A percentile compares a stretch with the other conserved stretches of the same genome.
Conservation (phyloP, 176 grass and related monocot species). For the Phyllostachys edulis region DNA sequence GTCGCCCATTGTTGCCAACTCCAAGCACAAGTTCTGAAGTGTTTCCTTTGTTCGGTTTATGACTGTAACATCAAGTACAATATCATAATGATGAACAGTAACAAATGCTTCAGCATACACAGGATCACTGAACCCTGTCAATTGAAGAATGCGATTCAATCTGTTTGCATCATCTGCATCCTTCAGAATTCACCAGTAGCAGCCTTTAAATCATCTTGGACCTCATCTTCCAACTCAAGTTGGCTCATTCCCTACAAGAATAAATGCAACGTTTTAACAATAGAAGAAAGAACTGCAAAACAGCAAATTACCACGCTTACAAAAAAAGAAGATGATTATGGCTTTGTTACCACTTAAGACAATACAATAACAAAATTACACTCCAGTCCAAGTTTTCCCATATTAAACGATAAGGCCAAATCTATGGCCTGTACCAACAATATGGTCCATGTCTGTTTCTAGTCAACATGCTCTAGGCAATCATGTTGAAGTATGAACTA, state of each 20-base stretch:
- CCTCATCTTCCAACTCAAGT: constrained; percentile 66
- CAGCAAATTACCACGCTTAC: background rate
- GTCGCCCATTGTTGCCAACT: constrained; percentile 67
- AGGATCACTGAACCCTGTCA: constrained; percentile 67
- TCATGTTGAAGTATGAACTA: background rate
- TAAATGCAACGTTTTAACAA: constrained; percentile 3
- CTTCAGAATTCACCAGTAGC: constrained; percentile 64
- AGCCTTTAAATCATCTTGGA: constrained; percentile 68
- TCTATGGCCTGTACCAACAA: background rate
- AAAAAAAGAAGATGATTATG: background rate
- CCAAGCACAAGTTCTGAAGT: constrained; percentile 69
- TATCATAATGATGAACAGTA: constrained; percentile 68
- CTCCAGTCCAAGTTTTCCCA: background rate
- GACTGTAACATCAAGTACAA: constrained; percentile 69
- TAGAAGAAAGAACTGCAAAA: background rate
- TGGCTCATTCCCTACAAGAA: constrained; percentile 62
- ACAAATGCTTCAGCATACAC: constrained; percentile 72
- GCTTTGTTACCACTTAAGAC: background rate
- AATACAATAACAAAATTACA: background rate
- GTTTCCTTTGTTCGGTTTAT: constrained; percentile 66
- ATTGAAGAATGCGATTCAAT: constrained; percentile 63
- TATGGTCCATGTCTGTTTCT: background rate
- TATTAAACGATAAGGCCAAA: background rate
- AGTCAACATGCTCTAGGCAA: background rate
- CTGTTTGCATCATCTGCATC: constrained; percentile 54